These are phyloP conservation scores for Phytophthora melonis DNA, from an alignment of 352 stramenopile genomes.

Conservation along the genomic window DNA sequence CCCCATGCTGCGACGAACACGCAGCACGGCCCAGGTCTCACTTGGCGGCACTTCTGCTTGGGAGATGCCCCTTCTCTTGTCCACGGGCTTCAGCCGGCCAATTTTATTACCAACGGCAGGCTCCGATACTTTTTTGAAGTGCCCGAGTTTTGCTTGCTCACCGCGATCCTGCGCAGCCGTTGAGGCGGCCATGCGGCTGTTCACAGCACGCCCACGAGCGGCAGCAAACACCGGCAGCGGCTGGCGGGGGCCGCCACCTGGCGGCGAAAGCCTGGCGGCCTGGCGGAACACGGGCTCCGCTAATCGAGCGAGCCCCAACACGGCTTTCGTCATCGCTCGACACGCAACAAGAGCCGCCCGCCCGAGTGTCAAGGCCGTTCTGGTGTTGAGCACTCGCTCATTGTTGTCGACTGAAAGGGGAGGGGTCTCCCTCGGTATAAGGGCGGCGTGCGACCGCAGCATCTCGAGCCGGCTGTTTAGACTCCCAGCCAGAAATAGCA, in stretches of 20 bases:
- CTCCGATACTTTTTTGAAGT: slow-evolving; percentile 22
- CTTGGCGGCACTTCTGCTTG: slow-evolving; percentile 15
- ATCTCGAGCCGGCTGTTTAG: slow-evolving; percentile 6
- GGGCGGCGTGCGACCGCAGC: background rate
- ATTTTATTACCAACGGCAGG: slow-evolving; percentile 41
- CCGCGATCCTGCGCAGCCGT: slow-evolving; percentile 34
- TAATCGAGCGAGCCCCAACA: background rate
- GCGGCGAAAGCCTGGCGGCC: background rate
- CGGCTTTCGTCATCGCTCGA: slow-evolving; percentile 19
- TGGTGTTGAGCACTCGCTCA: slow-evolving; percentile 12
- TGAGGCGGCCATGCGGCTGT: slow-evolving; percentile 8
- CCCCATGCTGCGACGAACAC: slow-evolving; percentile 22
- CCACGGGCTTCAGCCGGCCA: background rate
- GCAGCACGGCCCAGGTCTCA: background rate
- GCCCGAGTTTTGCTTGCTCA: slow-evolving; percentile 35
- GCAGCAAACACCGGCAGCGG: background rate
- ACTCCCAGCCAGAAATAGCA: slow-evolving; percentile 15
- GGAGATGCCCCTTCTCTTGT: slow-evolving; percentile 14
- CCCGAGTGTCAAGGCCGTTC: slow-evolving; percentile 2
- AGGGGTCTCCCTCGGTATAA: background rate
- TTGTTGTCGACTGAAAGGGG: background rate
- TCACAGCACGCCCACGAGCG: background rate
- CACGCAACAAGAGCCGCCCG: slow-evolving; percentile 16
- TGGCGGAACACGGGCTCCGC: background rate
- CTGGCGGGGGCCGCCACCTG: background rate